Base-by-base conservation (phyloP, 1,139 yeast species). In the Suhomyces ambrosiae region DNA sequence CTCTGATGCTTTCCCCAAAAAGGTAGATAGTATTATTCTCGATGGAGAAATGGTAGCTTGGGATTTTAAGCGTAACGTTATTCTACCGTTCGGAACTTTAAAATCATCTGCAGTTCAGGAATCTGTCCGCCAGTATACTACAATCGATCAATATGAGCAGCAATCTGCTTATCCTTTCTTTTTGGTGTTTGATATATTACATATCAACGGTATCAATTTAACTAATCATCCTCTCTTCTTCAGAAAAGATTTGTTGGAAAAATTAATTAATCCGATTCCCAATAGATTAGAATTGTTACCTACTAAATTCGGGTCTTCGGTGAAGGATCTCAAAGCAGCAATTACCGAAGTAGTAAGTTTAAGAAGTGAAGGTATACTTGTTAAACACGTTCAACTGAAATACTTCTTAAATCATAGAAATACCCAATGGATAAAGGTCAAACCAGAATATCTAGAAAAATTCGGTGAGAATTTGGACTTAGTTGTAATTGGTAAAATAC, bases 21-120 rank as follows among this genome's bases (percentile, higher is more conserved):
- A 65, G 5, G 71, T 74, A 3, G 58, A 60, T 10, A 65, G 68
- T 24, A 78, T 86, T 3, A 72, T 92, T 2, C 56, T 92, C 4
- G 98, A 92, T 61, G 97, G 98, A 1, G 98, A 92, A 61, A 86
- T 92, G 89, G 82, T 90, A 1, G 89, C 95, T 0, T 89, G 80
- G 76, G 96, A 90, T 56, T 76, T 76, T 9, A 63, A 71, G 9
- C 63, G 79, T 13, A 64, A 80, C 26, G 69, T 69, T 1, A 71
- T 87, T 7, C 63, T 87, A 14, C 95, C 96, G 0, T 87, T 87
- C 63, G 95, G 95, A 0, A 75, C 86, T 0, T 71, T 90, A 27
- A 84, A 86, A 52, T 71, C 85, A 5, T 77, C 86, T 29, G 95
- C 94, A 0, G 60, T 75, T 5, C 76, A 76, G 46, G 76, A 73